Percentiles rank a stretch among this genome's conserved stretches.
These are phyloP conservation scores for Acorus gramineus DNA, from an alignment of 106 monocot species.

Conservation along the genomic window DNA sequence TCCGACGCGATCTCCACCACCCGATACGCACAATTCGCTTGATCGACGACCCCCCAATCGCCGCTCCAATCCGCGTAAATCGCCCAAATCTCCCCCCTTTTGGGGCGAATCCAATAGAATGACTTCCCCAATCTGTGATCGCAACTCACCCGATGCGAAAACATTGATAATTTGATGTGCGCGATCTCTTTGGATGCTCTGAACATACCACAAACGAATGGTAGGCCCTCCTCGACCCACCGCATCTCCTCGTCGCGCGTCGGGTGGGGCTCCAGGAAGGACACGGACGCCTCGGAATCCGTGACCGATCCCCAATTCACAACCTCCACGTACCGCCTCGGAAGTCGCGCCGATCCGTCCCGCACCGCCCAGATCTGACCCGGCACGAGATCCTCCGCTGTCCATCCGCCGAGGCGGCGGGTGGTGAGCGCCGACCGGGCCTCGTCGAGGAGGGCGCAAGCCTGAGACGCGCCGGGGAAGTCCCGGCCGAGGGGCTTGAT, in stretches of 20 bases:
- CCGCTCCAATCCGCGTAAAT: slow-evolving; percentile 7
- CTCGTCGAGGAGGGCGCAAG: no score
- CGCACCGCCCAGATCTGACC: slow-evolving; percentile 10
- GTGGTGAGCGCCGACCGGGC: no score
- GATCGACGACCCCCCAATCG: background rate
- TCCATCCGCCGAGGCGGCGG: no score
- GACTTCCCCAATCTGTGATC: no score
- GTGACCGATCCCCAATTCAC: background rate
- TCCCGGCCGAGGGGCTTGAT: no score
- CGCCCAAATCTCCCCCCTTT: slow-evolving; percentile 17
- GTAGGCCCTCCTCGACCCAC: background rate
- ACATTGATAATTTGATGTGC: background rate
- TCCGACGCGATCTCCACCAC: slow-evolving; percentile 1
- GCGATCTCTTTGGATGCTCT: background rate
- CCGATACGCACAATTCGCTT: background rate
- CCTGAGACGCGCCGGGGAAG: no score
- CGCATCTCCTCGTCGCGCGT: background rate
- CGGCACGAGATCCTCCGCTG: no score
- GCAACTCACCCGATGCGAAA: background rate
- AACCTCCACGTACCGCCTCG: slow-evolving; percentile 6
- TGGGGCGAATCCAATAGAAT: slow-evolving; percentile 11
- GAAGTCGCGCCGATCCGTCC: background rate
- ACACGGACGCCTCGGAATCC: background rate
- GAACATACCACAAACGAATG: slow-evolving; percentile 7
- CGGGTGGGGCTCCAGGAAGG: background rate